These are phyloP conservation scores for Penicillium sumatraense DNA, from an alignment of 2,329 filamentous ascomycete genomes.

Conservation along the genomic window DNA sequence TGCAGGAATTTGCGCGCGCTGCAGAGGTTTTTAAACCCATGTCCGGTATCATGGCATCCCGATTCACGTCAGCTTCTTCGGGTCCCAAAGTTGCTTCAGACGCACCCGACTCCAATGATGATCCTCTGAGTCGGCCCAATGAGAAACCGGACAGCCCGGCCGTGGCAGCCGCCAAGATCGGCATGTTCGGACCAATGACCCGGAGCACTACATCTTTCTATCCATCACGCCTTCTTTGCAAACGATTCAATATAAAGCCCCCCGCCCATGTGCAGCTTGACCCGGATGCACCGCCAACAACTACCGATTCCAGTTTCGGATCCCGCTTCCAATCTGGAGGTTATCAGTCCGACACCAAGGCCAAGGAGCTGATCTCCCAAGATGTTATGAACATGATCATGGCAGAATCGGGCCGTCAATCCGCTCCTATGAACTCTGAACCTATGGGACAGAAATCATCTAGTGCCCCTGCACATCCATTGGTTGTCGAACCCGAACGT, in stretches of 20 bases:
- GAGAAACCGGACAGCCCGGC: slow-evolving; percentile 74
- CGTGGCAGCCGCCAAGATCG: slow-evolving; percentile 82
- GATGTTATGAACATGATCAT: slow-evolving; percentile 61
- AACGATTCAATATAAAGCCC: slow-evolving; percentile 85
- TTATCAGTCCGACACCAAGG: slow-evolving; percentile 36
- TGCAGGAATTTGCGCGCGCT: slow-evolving; percentile 75
- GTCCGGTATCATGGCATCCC: slow-evolving; percentile 87
- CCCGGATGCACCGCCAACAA: slow-evolving; percentile 45
- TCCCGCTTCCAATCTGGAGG: slow-evolving; percentile 38
- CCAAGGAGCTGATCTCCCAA: slow-evolving; percentile 57
- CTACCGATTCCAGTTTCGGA: slow-evolving; percentile 28
- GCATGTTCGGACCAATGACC: slow-evolving; percentile 93
- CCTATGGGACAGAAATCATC: slow-evolving; percentile 4
- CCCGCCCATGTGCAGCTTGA: slow-evolving; percentile 70
- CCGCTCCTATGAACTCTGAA: slow-evolving; percentile 31
- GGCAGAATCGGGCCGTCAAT: slow-evolving; percentile 41
- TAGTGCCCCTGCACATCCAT: slow-evolving; percentile 13
- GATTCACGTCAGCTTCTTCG: slow-evolving; percentile 72
- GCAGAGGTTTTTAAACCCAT: slow-evolving; percentile 88
- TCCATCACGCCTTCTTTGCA: slow-evolving; percentile 85
- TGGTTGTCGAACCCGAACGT: slow-evolving; percentile 67
- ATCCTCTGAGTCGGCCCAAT: slow-evolving; percentile 53
- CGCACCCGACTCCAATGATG: slow-evolving; percentile 34
- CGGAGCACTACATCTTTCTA: slow-evolving; percentile 72
- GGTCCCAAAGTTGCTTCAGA: slow-evolving; percentile 46